Percentiles rank a stretch among this genome's conserved stretches.
Conservation (phyloP, 1,284 basidiomycete genomes). For the Sporisorium scitamineum region DNA sequence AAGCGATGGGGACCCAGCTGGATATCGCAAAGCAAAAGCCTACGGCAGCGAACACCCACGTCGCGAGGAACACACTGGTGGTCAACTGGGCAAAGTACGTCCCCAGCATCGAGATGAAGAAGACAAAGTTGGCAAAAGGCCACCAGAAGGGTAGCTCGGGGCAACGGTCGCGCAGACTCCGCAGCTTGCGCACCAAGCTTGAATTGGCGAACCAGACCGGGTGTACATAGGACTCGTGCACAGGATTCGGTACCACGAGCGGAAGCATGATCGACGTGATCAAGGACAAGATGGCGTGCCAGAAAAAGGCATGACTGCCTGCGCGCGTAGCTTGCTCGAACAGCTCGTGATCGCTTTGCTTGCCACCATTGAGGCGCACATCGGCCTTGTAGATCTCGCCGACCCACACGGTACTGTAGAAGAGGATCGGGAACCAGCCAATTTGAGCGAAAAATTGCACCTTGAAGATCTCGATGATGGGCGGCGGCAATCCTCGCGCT, state of each 20-base stretch:
- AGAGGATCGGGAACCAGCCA: slow-evolving; percentile 64
- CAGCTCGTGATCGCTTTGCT: slow-evolving; percentile 44
- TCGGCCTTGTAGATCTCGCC: slow-evolving; percentile 61
- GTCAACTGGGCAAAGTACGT: slow-evolving; percentile 52
- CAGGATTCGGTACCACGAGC: slow-evolving; percentile 74
- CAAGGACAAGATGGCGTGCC: slow-evolving; percentile 79
- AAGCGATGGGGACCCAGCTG: slow-evolving; percentile 72
- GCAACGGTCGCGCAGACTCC: slow-evolving; percentile 23
- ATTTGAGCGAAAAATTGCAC: slow-evolving; percentile 65
- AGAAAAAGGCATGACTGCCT: slow-evolving; percentile 85
- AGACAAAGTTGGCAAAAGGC: slow-evolving; percentile 56
- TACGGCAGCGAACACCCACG: slow-evolving; percentile 71
- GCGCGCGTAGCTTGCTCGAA: slow-evolving; percentile 78
- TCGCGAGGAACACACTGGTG: slow-evolving; percentile 70
- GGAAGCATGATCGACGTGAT: slow-evolving; percentile 80
- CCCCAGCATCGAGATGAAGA: slow-evolving; percentile 50
- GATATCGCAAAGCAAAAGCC: slow-evolving; percentile 72
- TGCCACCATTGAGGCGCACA: slow-evolving; percentile 29
- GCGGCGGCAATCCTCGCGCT: slow-evolving; percentile 37
- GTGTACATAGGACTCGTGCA: slow-evolving; percentile 16
- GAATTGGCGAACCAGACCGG: slow-evolving; percentile 21
- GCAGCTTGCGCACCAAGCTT: slow-evolving; percentile 9
- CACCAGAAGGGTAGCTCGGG: slow-evolving; percentile 57
- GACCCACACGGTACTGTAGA: slow-evolving; percentile 63
- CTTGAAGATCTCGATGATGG: slow-evolving; percentile 58